phyloP scores from a whole-genome alignment of 2,329 filamentous ascomycete species.

The Trichoderma polysporum region DNA sequence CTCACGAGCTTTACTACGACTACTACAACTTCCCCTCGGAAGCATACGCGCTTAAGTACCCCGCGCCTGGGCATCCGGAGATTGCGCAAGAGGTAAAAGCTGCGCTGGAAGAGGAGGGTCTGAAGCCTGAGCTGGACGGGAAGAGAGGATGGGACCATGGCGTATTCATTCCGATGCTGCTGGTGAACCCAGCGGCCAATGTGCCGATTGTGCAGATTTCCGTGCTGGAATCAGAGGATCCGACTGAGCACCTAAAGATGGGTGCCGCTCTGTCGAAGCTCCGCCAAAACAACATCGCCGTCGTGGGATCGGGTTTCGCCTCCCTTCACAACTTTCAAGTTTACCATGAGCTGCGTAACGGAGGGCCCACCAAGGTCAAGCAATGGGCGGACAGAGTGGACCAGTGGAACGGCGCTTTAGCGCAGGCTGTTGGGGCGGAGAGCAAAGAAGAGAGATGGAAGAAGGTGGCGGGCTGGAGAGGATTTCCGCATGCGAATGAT shows the following conservation, averaged over 20 bases:
- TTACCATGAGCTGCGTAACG: conserved; percentile 41
- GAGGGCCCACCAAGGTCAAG: conserved; percentile 24
- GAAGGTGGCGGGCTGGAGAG: conserved; percentile 48
- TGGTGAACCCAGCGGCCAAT: conserved; percentile 52
- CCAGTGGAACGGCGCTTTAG: conserved; percentile 49
- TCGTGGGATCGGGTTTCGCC: conserved; percentile 61
- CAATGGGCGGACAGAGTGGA: conserved; percentile 31
- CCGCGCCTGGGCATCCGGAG: conserved; percentile 54
- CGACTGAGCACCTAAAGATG: conserved; percentile 49
- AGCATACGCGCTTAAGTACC: conserved; percentile 55
- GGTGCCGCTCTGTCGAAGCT: conserved; percentile 52
- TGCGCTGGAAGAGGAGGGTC: conserved; percentile 47
- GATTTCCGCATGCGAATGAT: conserved; percentile 46
- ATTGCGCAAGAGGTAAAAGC: conserved; percentile 50
- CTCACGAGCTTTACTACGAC: conserved; percentile 55
- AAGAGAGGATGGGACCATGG: conserved; percentile 58
- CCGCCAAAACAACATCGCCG: conserved; percentile 54
- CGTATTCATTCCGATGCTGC: conserved; percentile 58
- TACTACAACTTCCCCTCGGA: conserved; percentile 60
- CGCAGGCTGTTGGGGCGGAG: conserved; percentile 38
- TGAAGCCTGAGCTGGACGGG: conserved; percentile 41
- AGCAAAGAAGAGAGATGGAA: conserved; percentile 37
- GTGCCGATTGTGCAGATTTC: conserved; percentile 58
- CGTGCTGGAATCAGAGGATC: conserved; percentile 52
- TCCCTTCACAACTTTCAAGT: conserved; percentile 55